phyloP scores from a whole-genome alignment of 352 stramenopile species.

The Globisporangium camurandrum region DNA sequence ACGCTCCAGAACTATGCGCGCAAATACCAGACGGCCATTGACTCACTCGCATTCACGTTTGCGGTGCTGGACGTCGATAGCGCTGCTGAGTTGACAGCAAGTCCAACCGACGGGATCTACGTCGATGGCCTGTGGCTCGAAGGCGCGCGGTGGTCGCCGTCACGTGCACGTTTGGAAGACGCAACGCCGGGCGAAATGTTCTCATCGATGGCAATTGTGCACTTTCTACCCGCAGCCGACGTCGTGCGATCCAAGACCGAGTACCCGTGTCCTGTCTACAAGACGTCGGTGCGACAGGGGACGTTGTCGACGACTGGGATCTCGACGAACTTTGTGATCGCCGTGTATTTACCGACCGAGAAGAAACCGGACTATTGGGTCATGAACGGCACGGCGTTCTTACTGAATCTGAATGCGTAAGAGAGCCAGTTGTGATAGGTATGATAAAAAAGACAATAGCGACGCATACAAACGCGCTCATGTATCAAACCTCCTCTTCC shows the following conservation, averaged over 20 bases:
- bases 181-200: constrained; percentile 91
- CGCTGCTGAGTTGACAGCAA: constrained; percentile 40
- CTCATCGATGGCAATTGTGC: constrained; percentile 81
- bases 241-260: constrained; percentile 49
- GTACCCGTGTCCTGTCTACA: constrained; percentile 93
- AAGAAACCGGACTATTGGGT: constrained; percentile 87
- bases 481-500: too few relatives aligned
- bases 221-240: constrained; percentile 85
- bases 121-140: constrained; percentile 86
- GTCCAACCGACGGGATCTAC: constrained; percentile 88
- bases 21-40: constrained; percentile 93
- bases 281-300: constrained; percentile 89
- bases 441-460: too few relatives aligned
- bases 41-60: constrained; percentile 91
- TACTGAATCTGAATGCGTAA: constrained; percentile 88
- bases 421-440: too few relatives aligned
- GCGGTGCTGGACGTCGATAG: constrained; percentile 61
- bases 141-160: constrained; percentile 84
- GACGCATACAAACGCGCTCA: too few relatives aligned
- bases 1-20: constrained; percentile 92
- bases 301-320: constrained; percentile 91
- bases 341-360: constrained; percentile 85
- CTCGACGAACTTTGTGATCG: constrained; percentile 92
- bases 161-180: constrained; percentile 62
- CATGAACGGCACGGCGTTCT: constrained; percentile 87